Evolutionary conservation across 306 rosid species (phyloP).

Genomic region (Sophora flavescens): DNA sequence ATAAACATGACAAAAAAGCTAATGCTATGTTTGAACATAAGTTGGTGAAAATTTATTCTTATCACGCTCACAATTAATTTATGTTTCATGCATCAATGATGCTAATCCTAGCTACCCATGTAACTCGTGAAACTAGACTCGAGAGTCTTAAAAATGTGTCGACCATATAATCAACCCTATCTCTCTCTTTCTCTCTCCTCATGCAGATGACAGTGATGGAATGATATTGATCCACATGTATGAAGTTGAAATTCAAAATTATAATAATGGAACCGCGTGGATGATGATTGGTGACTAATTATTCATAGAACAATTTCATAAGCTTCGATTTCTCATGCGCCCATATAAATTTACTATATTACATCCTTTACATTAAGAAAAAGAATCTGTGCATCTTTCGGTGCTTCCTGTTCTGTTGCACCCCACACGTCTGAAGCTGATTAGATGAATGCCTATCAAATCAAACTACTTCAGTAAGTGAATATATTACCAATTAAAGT

Average conservation of each 20-base stretch:
- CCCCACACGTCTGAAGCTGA: slow-evolving; percentile 10
- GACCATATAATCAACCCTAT: background rate
- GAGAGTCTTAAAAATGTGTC: background rate
- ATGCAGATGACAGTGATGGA: background rate
- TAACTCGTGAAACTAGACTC: background rate
- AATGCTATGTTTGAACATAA: slow-evolving; percentile 4
- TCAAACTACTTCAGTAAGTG: background rate
- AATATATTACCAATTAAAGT: background rate
- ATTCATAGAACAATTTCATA: slow-evolving; percentile 5
- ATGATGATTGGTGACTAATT: slow-evolving; percentile 28
- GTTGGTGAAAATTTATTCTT: slow-evolving; percentile 4
- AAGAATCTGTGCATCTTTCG: background rate
- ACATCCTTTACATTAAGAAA: background rate
- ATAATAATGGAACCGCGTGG: slow-evolving; percentile 46
- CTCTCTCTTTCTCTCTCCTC: background rate
- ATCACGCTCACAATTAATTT: slow-evolving; percentile 14
- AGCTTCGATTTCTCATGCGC: background rate
- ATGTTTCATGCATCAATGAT: slow-evolving; percentile 15
- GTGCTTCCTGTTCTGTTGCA: slow-evolving; percentile 48
- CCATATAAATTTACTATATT: no score
- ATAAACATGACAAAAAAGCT: background rate
- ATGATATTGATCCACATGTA: background rate
- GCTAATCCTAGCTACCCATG: background rate
- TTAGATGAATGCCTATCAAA: background rate
- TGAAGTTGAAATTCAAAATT: slow-evolving; percentile 17